Conservation (phyloP, 202 grass and related monocot species). For the Digitaria exilis region DNA sequence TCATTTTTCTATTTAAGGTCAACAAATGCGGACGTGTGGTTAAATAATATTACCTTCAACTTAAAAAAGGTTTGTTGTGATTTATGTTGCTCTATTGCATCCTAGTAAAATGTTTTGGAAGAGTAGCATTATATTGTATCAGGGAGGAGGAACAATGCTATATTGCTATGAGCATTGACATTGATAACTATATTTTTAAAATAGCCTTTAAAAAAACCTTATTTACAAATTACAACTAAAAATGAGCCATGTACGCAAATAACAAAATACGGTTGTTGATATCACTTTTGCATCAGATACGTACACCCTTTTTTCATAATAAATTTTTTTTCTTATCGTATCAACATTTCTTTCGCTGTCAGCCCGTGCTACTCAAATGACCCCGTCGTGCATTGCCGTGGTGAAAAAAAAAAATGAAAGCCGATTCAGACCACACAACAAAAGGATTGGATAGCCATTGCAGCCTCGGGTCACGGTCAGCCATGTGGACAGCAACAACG, state of each 20-base stretch:
- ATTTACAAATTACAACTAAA: background rate
- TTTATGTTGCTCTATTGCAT: too few relatives aligned
- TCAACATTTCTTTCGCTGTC: conserved; percentile 26
- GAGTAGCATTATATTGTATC: too few relatives aligned
- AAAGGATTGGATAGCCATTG: background rate
- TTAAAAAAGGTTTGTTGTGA: too few relatives aligned
- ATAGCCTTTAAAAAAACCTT: too few relatives aligned
- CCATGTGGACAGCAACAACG: background rate
- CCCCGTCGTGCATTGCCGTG: background rate
- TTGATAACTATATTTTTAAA: too few relatives aligned
- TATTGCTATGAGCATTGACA: too few relatives aligned
- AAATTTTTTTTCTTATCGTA: too few relatives aligned
- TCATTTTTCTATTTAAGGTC: too few relatives aligned
- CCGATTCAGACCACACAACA: conserved; percentile 8
- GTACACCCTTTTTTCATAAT: background rate
- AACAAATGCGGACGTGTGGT: too few relatives aligned
- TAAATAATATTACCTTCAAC: too few relatives aligned
- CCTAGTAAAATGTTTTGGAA: too few relatives aligned
- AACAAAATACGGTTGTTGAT: background rate
- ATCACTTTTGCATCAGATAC: background rate
- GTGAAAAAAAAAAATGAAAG: background rate
- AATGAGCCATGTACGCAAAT: background rate
- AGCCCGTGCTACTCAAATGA: background rate
- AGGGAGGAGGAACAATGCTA: too few relatives aligned
- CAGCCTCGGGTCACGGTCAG: background rate